Base-by-base conservation (phyloP, 2,329 filamentous ascomycete species). In the Sporothrix pseudoabietina region DNA sequence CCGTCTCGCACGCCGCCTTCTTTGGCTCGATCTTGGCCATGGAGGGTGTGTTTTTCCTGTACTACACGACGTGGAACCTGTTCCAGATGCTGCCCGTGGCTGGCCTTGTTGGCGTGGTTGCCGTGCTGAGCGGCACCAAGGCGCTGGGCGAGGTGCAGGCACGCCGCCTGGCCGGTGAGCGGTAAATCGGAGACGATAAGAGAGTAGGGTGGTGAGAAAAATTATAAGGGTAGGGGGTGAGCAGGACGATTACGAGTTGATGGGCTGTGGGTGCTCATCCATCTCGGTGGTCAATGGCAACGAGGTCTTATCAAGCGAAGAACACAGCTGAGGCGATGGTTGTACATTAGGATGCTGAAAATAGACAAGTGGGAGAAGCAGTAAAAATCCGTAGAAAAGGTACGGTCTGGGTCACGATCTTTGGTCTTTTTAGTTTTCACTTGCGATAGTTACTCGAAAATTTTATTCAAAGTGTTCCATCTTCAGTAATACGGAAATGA, bases 111-210 rank as follows among this genome's bases (percentile, higher is more conserved):
- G 90, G 90, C 19, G 82, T 87, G 35, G 88, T 94, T 72, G 89
- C 93, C 12, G 93, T 97, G 80, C 82, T 98, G 75, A 97, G 93
- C 80, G 96, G 96, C 73, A 94, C 91, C 80, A 91, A 94, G 82
- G 96, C 96, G 5, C 85, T 99, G 77, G 92, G 93, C 69, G 96
- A 99, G 85, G 95, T 99, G 41, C 96, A 98, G 84, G 90, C 91
- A 79, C 89, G 96, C 77, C 90, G 96, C 73, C 84, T 98, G 78
- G 91, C 92, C 30, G 94, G 94, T 3, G 84, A 90, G 83, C 84
- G 87, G 79, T 89, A 82, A 82, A 39, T 35, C 4, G 22, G 5
- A 8, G 52, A 12, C 8, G 8, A 35, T 4, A 32, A 39, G 9
- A n/a, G n/a, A 35, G 16, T 7, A 3, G 41, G 14, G 10, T 19